These are phyloP conservation scores for Polygonum maritimum DNA, from an alignment of 148 eudicot genomes.

Conservation along the genomic window DNA sequence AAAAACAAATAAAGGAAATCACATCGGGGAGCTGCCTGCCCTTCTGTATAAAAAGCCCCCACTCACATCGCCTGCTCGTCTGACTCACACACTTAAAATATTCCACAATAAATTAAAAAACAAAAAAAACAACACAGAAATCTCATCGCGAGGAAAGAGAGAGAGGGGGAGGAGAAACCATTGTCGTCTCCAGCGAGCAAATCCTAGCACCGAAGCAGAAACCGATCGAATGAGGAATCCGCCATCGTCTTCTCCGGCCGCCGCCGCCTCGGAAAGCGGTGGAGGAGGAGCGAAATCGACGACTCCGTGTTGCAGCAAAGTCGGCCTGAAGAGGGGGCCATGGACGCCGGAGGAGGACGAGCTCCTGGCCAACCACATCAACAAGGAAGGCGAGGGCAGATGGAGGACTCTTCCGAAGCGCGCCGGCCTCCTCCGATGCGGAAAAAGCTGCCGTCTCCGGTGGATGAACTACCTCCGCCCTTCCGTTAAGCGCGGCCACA, in stretches of 20 bases:
- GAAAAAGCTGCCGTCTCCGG: conserved; percentile 58
- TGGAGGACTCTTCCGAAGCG: conserved; percentile 16
- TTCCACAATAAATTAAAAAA: not conserved
- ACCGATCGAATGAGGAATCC: conserved; percentile 12
- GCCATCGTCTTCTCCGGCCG: conserved; percentile 12
- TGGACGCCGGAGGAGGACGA: conserved; percentile 64
- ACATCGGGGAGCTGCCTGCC: not conserved
- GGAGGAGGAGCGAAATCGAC: conserved; percentile 11
- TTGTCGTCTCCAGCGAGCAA: not conserved
- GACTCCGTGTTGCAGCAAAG: conserved; percentile 28
- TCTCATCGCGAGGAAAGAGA: not conserved
- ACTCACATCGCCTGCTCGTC: not conserved
- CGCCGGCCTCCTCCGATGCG: conserved; percentile 53
- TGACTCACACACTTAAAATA: not conserved
- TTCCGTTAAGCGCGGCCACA: conserved; percentile 48
- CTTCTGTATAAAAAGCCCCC: not conserved
- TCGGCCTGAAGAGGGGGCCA: conserved; percentile 50
- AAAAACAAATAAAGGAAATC: not conserved
- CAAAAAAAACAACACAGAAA: not conserved
- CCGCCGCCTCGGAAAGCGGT: not conserved
- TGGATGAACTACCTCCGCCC: conserved; percentile 67
- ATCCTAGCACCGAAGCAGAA: not conserved
- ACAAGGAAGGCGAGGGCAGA: conserved; percentile 11
- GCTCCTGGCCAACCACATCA: conserved; percentile 27
- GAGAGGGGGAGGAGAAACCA: not conserved